Evolutionary conservation across 805 yeast species (phyloP).

Genomic region (Saturnispora halmiae): DNA sequence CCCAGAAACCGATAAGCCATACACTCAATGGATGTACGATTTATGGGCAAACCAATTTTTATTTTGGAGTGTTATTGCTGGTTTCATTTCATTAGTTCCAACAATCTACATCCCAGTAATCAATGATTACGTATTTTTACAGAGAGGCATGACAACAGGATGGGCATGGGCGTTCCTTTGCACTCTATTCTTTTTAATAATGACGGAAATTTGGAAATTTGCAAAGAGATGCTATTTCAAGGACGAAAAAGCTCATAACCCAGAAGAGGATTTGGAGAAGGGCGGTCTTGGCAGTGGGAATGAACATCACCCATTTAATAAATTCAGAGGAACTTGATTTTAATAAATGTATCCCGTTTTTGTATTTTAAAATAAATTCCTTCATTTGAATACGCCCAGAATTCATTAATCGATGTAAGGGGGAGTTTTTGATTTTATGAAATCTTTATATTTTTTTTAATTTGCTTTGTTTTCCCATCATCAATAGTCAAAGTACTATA

Average conservation of each 20-base stretch:
- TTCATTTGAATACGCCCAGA: too few relatives aligned
- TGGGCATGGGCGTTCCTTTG: slow-evolving; percentile 71
- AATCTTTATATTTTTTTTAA: slow-evolving; percentile 18
- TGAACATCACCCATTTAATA: slow-evolving; percentile 7
- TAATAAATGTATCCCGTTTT: background rate
- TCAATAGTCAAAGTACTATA: slow-evolving; percentile 34
- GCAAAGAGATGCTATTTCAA: slow-evolving; percentile 48
- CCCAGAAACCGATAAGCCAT: slow-evolving; percentile 53
- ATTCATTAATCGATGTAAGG: slow-evolving; percentile 26
- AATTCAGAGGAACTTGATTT: background rate
- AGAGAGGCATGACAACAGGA: slow-evolving; percentile 61
- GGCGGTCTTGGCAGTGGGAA: background rate
- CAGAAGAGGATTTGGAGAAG: slow-evolving; percentile 56
- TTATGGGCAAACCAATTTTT: slow-evolving; percentile 67
- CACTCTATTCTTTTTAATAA: slow-evolving; percentile 45
- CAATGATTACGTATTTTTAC: slow-evolving; percentile 66
- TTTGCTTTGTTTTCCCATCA: slow-evolving; percentile 28
- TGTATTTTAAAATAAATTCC: background rate
- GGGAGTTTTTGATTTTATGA: slow-evolving; percentile 26
- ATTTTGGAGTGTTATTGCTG: slow-evolving; percentile 72
- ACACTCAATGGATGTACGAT: slow-evolving; percentile 51
- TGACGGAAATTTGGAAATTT: slow-evolving; percentile 61
- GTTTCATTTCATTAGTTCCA: slow-evolving; percentile 66
- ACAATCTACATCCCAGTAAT: slow-evolving; percentile 85
- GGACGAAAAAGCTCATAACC: slow-evolving; percentile 38